A percentile compares a stretch with the other conserved stretches of the same genome.
phyloP scores from a whole-genome alignment of 2,329 filamentous ascomycete species.

The Verticillium alfalfae region DNA sequence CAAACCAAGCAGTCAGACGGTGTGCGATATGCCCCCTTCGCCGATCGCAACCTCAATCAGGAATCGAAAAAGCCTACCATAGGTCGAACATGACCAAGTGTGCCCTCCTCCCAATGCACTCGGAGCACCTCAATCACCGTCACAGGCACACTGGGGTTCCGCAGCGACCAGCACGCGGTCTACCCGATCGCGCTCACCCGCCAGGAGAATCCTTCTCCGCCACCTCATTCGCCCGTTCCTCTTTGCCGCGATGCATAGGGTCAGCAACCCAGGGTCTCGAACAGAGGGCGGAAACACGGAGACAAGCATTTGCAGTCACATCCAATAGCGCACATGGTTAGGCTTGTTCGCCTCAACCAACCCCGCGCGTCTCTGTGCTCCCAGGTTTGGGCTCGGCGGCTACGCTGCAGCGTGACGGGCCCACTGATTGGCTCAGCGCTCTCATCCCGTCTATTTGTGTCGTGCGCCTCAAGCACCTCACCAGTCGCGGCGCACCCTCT shows the following conservation, averaged over 20 bases:
- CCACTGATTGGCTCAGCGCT: slow-evolving; percentile 19
- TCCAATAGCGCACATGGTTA: background rate
- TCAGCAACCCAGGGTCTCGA: background rate
- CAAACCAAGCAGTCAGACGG: background rate
- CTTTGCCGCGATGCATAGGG: background rate
- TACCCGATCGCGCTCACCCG: background rate
- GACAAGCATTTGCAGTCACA: background rate
- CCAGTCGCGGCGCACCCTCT: slow-evolving; percentile 7
- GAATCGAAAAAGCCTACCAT: background rate
- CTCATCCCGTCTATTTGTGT: slow-evolving; percentile 10
- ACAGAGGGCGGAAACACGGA: background rate
- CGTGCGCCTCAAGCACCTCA: slow-evolving; percentile 3
- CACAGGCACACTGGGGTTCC: background rate
- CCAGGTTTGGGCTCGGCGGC: slow-evolving; percentile 11
- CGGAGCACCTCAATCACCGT: background rate
- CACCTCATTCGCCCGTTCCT: background rate
- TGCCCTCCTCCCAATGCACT: background rate
- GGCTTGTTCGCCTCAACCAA: slow-evolving; percentile 5
- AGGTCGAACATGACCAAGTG: background rate
- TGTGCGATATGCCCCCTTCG: background rate
- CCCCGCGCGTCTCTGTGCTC: slow-evolving; percentile 10
- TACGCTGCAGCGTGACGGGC: slow-evolving; percentile 24
- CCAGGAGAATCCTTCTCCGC: background rate
- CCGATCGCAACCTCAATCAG: background rate
- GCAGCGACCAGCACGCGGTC: background rate